These are phyloP conservation scores for Phaffia rhodozyma DNA, from an alignment of 1,284 basidiomycete genomes.

Conservation along the genomic window DNA sequence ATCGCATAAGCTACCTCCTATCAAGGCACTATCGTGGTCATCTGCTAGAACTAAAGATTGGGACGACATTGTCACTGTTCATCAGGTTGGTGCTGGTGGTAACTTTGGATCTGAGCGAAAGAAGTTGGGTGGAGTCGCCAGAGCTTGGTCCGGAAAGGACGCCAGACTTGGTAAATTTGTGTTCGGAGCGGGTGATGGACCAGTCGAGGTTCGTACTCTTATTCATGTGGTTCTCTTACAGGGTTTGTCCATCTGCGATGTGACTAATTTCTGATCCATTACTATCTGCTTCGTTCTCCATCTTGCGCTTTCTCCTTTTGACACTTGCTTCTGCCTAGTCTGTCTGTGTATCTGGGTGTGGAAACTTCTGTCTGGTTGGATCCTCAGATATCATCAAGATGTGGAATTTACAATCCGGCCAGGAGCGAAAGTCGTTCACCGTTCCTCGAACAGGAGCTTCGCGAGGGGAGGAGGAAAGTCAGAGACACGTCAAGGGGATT, in stretches of 20 bases:
- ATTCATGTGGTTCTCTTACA: constrained; percentile 12
- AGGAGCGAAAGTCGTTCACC: constrained; percentile 64
- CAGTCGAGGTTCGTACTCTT: constrained; percentile 28
- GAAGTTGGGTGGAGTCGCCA: constrained; percentile 20
- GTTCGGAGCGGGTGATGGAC: constrained; percentile 38
- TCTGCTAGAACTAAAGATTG: constrained; percentile 80
- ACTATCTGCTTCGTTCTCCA: no score
- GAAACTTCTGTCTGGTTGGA: constrained; percentile 84
- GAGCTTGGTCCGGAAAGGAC: constrained; percentile 75
- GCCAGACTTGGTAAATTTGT: constrained; percentile 62
- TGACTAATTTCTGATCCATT: no score
- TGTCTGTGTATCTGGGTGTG: constrained; percentile 87
- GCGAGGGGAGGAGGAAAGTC: constrained; percentile 41
- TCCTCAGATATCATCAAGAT: constrained; percentile 67
- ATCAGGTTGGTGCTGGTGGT: constrained; percentile 50
- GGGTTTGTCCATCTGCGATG: neutral
- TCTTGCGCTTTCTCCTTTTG: neutral
- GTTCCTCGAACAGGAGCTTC: constrained; percentile 38
- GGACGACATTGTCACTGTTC: constrained; percentile 90
- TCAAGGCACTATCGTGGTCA: constrained; percentile 67
- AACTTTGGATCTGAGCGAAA: constrained; percentile 38
- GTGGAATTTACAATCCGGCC: constrained; percentile 95
- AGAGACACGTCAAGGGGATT: constrained; percentile 57
- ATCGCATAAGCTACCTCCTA: constrained; percentile 59
- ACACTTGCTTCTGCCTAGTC: constrained; percentile 23